These are phyloP conservation scores for Tolypocladium tundrense DNA, from an alignment of 2,329 filamentous ascomycete genomes.

Conservation along the genomic window DNA sequence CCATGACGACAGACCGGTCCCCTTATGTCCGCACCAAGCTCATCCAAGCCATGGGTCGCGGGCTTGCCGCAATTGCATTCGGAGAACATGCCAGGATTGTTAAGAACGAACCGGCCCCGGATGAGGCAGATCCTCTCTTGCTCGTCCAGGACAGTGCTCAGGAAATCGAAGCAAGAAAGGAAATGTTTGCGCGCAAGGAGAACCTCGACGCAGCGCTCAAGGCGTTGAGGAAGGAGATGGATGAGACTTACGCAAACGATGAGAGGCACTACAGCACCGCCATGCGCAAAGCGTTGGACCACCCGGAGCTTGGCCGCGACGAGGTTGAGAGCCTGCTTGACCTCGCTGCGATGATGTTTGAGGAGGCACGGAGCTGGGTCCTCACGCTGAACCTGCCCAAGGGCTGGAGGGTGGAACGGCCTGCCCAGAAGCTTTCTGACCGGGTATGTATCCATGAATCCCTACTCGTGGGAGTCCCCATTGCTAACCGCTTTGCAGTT, in stretches of 20 bases:
- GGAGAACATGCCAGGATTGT: conserved; percentile 43
- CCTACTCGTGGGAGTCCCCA: neutral
- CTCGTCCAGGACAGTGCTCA: conserved; percentile 31
- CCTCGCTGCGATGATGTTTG: conserved; percentile 36
- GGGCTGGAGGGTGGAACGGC: conserved; percentile 27
- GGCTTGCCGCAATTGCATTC: conserved; percentile 53
- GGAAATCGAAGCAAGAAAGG: conserved; percentile 47
- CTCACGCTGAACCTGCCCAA: conserved; percentile 30
- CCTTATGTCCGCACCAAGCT: conserved; percentile 52
- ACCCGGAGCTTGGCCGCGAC: conserved; percentile 25
- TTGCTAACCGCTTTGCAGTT: conserved; percentile 18
- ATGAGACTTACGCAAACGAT: conserved; percentile 27
- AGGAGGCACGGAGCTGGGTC: conserved; percentile 31
- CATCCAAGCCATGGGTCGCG: conserved; percentile 47
- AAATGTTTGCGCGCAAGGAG: conserved; percentile 55
- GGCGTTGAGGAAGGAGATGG: conserved; percentile 32
- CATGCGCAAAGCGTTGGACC: conserved; percentile 32
- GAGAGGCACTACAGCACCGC: conserved; percentile 29
- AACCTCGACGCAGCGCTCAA: conserved; percentile 48
- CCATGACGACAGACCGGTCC: conserved; percentile 51
- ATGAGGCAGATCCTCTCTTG: conserved; percentile 27
- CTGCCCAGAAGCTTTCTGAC: conserved; percentile 22
- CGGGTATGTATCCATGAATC: conserved; percentile 17
- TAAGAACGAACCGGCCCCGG: conserved; percentile 25
- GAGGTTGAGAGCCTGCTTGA: conserved; percentile 32